These are phyloP conservation scores for Thelonectria discophora DNA, from an alignment of 2,329 filamentous ascomycete species.

Conservation along the genomic window DNA sequence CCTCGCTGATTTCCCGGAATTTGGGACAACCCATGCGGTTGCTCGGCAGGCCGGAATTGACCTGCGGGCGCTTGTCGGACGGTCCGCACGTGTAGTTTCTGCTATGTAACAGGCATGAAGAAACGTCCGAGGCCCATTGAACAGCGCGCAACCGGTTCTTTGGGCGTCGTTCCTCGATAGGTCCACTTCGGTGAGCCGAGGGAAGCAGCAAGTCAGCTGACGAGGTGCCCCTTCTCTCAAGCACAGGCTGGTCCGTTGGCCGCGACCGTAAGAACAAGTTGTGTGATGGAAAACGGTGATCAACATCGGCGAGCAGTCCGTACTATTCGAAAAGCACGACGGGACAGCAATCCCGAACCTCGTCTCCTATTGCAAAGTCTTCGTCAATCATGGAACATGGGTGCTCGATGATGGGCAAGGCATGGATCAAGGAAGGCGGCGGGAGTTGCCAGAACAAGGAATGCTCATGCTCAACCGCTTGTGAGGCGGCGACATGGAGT, in stretches of 20 bases:
- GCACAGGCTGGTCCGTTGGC: background rate
- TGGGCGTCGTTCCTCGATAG: background rate
- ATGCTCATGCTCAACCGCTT: background rate
- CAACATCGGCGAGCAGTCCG: conserved; percentile 4
- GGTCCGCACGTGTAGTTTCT: background rate
- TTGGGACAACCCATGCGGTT: conserved; percentile 7
- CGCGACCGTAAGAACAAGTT: background rate
- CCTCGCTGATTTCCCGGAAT: conserved; percentile 1
- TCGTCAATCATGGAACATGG: background rate
- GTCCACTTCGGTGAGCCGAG: background rate
- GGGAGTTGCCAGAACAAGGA: conserved; percentile 1
- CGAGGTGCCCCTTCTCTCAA: background rate
- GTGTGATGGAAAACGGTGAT: background rate
- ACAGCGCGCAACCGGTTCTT: background rate
- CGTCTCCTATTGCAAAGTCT: background rate
- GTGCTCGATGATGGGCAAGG: background rate
- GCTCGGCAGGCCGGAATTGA: background rate
- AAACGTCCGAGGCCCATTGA: background rate
- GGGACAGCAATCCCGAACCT: background rate
- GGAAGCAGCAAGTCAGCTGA: background rate
- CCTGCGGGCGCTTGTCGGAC: background rate
- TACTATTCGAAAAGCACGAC: background rate
- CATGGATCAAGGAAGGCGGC: conserved; percentile 17
- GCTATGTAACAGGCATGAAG: background rate
- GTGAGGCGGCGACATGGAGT: background rate